phyloP scores from a whole-genome alignment of 441 rosid genomes.

The Corymbia citriodora region DNA sequence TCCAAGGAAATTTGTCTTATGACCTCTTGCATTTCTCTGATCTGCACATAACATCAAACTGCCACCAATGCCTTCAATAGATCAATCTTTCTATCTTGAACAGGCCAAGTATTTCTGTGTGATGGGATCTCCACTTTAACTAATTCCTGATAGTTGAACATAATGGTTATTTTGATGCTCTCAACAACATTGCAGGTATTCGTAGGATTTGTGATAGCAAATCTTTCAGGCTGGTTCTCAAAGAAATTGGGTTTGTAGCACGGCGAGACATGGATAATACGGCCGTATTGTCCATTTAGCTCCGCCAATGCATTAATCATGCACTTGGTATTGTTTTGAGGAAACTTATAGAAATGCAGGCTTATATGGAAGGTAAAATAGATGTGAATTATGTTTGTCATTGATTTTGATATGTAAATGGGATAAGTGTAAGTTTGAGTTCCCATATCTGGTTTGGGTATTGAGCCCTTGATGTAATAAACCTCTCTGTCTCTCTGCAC shows the following conservation, averaged over 20 bases:
- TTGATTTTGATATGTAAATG: background rate
- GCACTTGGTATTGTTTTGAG: background rate
- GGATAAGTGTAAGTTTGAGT: background rate
- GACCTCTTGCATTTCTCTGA: background rate
- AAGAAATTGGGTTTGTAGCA: slow-evolving; percentile 60
- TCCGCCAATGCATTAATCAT: background rate
- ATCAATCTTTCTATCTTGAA: background rate
- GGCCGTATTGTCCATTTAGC: background rate
- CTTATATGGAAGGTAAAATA: background rate
- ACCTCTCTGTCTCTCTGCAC: background rate
- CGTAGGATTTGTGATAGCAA: slow-evolving; percentile 89
- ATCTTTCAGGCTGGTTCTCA: slow-evolving; percentile 64
- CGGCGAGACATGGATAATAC: background rate
- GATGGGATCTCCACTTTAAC: background rate
- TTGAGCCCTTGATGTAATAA: background rate
- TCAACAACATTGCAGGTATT: slow-evolving; percentile 50
- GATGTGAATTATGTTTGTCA: background rate
- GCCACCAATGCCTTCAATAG: background rate
- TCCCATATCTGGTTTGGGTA: background rate
- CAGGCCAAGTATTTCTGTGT: background rate
- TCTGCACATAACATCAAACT: background rate
- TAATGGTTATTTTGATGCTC: background rate
- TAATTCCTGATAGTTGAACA: background rate
- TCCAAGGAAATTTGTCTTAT: background rate
- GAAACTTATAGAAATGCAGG: background rate